These are phyloP conservation scores for Trichoderma sp. DNA, from an alignment of 2,329 filamentous ascomycete genomes.

Conservation along the genomic window DNA sequence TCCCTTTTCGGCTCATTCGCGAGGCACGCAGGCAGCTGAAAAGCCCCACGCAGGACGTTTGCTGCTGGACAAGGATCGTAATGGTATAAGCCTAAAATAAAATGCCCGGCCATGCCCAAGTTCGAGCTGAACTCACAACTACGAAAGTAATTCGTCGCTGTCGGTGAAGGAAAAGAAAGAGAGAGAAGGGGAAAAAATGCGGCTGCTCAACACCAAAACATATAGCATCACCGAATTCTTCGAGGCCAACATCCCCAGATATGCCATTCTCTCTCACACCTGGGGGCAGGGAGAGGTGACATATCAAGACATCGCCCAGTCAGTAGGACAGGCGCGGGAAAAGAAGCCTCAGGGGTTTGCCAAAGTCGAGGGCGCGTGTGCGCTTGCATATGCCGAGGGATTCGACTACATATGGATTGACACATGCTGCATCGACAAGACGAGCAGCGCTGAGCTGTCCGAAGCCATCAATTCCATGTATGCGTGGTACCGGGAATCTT, in stretches of 20 bases:
- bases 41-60: neutral
- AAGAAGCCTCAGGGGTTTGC: neutral
- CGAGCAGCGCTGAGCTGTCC: neutral
- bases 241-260: neutral
- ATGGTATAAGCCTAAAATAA: neutral
- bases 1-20: neutral
- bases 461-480: conserved; percentile 1
- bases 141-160: neutral
- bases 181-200: neutral
- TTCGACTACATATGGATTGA: neutral
- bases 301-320: neutral
- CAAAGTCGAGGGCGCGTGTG: neutral
- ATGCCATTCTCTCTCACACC: conserved; percentile 10
- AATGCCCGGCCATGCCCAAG: neutral
- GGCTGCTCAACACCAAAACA: conserved; percentile 4
- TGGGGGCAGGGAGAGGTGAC: neutral
- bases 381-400: neutral
- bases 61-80: neutral
- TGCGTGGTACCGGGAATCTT: neutral
- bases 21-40: neutral
- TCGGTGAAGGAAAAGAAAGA: neutral
- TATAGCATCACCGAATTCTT: neutral
- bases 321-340: neutral
- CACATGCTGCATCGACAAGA: neutral
- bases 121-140: neutral